Evolutionary conservation across 768 basidiomycete genomes (phyloP).

Genomic region (Neoboletus subvelutipes): DNA sequence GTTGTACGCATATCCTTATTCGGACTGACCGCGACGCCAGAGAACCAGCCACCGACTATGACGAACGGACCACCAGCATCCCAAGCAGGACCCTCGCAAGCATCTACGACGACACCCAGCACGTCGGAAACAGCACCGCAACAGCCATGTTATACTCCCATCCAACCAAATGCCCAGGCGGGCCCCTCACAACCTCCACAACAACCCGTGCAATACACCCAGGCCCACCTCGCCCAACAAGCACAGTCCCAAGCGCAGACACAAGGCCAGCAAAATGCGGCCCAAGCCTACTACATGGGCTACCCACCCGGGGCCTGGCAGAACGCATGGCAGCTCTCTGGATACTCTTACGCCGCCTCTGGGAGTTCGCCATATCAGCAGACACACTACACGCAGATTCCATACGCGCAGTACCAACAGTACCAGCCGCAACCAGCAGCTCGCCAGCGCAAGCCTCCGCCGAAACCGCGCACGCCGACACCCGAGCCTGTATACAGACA

Average conservation of each 20-base stretch:
- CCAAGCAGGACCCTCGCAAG: constrained; percentile 40
- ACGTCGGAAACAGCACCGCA: constrained; percentile 9
- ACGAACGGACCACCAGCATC: constrained; percentile 41
- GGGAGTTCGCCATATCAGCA: constrained; percentile 34
- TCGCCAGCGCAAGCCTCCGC: constrained; percentile 31
- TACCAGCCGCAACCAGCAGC: constrained; percentile 28
- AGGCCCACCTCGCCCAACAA: constrained; percentile 20
- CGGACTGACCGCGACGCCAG: neutral
- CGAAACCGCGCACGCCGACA: constrained; percentile 32
- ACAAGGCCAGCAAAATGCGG: constrained; percentile 28
- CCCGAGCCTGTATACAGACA: constrained; percentile 50
- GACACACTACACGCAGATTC: constrained; percentile 34
- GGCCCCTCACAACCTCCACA: constrained; percentile 20
- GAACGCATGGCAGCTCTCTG: constrained; percentile 35
- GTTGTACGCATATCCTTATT: constrained; percentile 1
- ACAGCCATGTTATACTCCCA: constrained; percentile 13
- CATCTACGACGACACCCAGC: constrained; percentile 6
- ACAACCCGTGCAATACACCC: constrained; percentile 20
- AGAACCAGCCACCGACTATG: constrained; percentile 25
- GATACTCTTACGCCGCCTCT: constrained; percentile 32
- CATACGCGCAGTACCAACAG: constrained; percentile 35
- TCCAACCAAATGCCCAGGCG: constrained; percentile 15
- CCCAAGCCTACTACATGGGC: constrained; percentile 35
- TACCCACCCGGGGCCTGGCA: constrained; percentile 35
- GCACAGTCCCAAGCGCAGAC: constrained; percentile 17